Base-by-base conservation (phyloP, 306 rosid genomes). In the Gastrolobium bilobum region DNA sequence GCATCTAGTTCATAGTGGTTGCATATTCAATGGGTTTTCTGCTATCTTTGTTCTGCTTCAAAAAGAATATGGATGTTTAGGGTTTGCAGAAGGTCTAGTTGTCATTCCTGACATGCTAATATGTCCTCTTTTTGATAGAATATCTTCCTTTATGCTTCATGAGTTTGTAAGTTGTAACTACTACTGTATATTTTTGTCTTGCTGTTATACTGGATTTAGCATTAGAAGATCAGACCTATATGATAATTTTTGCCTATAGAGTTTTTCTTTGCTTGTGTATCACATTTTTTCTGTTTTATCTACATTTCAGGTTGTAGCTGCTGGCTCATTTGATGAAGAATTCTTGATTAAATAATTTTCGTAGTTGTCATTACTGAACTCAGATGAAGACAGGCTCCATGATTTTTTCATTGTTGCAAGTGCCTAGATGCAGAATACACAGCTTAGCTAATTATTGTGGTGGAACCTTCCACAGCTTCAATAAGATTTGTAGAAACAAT, bases 401-500 rank as follows among this genome's bases (percentile, higher is more conserved):
- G 93, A 80, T 84, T 76, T 84, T 88, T 83, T 95, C 96, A 26
- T 78, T 91, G 68, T 81, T 88, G 51, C 92, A 86, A 83, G 79
- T 84, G 63, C 96, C 99, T 33, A 90, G 91, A 83, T 91, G 81
- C 67, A 78, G 94, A 85, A 79, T 91, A 75, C 87, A 87, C 59
- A 63, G 78, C 65, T 61, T 92, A 58, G 83, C 90, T 70, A 87
- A 86, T 67, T 63, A 78, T 68, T 92, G 97, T 88, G 86, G 84
- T 65, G 88, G 79, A 75, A 82, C 85, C 83, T 86, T 87, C 74
- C 87, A 78, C 68, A 73, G 79, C 51, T 82, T 85, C 84, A 78
- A 84, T 65, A 86, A 83, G 54, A 66, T 71, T 81, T 66, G 68
- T 75, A 80, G 72, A 47, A 81, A 86, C 69, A 83, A 66, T 76